phyloP scores from a whole-genome alignment of 2,329 filamentous ascomycete genomes.

The Aspergillus pseudoviridinutans region DNA sequence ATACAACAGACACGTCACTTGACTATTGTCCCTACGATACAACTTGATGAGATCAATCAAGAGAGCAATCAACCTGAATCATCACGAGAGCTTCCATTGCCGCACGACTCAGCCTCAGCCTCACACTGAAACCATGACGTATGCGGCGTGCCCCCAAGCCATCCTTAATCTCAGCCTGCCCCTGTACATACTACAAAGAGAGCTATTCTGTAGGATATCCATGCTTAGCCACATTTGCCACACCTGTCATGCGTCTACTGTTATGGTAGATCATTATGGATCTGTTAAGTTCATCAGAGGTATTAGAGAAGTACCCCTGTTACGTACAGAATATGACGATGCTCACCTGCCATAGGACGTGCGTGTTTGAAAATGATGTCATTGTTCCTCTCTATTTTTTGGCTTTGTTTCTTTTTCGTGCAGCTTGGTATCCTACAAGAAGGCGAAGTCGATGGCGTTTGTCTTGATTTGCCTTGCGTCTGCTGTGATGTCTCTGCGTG shows the following conservation, averaged over 20 bases:
- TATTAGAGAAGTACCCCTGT: not conserved
- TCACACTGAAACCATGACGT: slow-evolving; percentile 15
- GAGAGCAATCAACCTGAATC: not conserved
- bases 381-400: not conserved
- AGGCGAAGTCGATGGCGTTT: not conserved
- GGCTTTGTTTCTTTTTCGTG: not conserved
- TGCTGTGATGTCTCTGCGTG: not conserved
- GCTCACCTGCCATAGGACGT: too few relatives aligned
- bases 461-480: not conserved
- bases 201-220: not conserved
- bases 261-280: not conserved
- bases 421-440: not conserved
- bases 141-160: slow-evolving; percentile 12
- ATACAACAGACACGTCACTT: not conserved
- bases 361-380: not conserved
- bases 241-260: not conserved
- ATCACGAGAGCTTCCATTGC: not conserved
- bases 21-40: not conserved
- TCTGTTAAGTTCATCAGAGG: too few relatives aligned
- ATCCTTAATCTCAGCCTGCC: not conserved
- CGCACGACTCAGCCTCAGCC: not conserved
- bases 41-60: not conserved
- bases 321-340: not conserved
- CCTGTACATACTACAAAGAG: not conserved
- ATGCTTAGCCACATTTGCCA: not conserved